phyloP scores from a whole-genome alignment of 768 basidiomycete genomes.

The Kwoniella dejecticola region DNA sequence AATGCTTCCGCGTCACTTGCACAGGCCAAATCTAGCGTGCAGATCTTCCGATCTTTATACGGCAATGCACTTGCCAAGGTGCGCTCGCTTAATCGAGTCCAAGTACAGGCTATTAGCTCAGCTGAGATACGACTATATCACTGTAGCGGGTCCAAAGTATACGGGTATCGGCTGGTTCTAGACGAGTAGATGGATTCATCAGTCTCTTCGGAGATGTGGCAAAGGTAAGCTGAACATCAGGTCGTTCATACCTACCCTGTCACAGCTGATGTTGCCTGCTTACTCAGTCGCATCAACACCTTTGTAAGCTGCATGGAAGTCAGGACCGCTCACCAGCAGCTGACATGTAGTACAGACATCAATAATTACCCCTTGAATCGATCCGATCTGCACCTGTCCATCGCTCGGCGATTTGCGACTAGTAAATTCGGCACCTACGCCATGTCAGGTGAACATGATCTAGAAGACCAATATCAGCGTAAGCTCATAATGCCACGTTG shows the following conservation, averaged over 20 bases:
- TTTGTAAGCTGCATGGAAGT: conserved; percentile 65
- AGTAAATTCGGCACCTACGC: conserved; percentile 29
- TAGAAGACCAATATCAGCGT: conserved; percentile 10
- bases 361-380: conserved; percentile 37
- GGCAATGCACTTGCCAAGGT: conserved; percentile 74
- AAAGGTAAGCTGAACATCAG: conserved; percentile 61
- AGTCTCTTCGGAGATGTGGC: conserved; percentile 73
- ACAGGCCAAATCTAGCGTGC: conserved; percentile 68
- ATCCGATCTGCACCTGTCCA: conserved; percentile 33
- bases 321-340: background rate
- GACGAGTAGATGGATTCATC: conserved; percentile 77
- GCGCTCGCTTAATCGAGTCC: conserved; percentile 1
- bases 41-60: conserved; percentile 71
- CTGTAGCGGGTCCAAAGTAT: conserved; percentile 66
- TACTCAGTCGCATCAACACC: conserved; percentile 74
- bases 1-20: no score
- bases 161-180: conserved; percentile 59
- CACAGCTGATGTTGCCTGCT: conserved; percentile 25
- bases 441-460: conserved; percentile 12
- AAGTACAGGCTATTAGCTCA: conserved; percentile 16
- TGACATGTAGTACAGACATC: conserved; percentile 30
- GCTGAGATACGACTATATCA: conserved; percentile 15
- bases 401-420: conserved; percentile 28
- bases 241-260: background rate
- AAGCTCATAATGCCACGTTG: background rate